phyloP scores from a whole-genome alignment of 2,329 filamentous ascomycete genomes.

The Diaporthe ampelina region DNA sequence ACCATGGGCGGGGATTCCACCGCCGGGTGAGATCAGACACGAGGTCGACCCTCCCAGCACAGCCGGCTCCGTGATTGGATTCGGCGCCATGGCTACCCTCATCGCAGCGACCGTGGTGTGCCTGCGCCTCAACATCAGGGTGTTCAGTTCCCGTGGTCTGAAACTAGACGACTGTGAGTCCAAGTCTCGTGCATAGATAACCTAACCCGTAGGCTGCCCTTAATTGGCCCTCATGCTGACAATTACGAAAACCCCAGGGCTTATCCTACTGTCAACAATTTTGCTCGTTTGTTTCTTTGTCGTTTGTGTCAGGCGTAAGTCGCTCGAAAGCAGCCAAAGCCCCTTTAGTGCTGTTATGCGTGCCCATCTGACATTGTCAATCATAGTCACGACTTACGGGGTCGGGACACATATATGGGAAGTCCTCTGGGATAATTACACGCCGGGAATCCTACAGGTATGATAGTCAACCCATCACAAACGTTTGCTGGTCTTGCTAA shows the following conservation, averaged over 20 bases:
- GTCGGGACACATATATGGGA: neutral
- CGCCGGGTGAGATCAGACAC: neutral
- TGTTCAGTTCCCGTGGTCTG: neutral
- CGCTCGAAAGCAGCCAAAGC: neutral
- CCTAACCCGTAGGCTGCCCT: no score
- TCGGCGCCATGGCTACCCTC: neutral
- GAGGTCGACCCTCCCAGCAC: neutral
- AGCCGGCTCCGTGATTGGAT: neutral
- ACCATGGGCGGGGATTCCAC: neutral
- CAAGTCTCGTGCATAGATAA: neutral
- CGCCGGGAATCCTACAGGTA: neutral
- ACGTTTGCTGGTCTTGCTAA: neutral
- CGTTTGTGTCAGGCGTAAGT: neutral
- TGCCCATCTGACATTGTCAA: neutral
- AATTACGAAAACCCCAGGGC: neutral
- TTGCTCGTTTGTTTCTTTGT: neutral
- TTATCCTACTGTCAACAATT: neutral
- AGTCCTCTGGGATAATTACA: neutral
- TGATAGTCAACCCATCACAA: no score
- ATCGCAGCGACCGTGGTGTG: neutral
- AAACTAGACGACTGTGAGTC: slow-evolving; percentile 1
- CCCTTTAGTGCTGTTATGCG: no score
- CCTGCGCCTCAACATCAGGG: neutral
- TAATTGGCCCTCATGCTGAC: neutral
- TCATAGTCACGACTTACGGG: neutral